Conservation (phyloP, 2,329 filamentous ascomycete genomes). For the Apiospora arundinis region DNA sequence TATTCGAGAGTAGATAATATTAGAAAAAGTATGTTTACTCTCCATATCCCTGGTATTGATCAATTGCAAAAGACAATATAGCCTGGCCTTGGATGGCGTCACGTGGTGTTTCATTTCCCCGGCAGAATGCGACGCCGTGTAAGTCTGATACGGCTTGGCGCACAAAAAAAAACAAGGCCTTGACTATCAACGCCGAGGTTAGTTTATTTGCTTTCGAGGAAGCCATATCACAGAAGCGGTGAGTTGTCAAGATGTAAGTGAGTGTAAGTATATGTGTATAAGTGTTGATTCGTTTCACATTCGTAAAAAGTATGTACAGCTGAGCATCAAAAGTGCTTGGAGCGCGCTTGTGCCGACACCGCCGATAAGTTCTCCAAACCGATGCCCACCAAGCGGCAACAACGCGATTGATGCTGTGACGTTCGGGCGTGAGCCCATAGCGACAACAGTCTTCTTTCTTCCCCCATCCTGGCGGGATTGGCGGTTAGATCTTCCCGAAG, state of each 20-base stretch:
- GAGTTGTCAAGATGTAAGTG: neutral
- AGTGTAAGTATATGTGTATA: too few relatives aligned
- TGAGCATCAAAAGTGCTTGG: constrained; percentile 12
- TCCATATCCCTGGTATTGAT: neutral
- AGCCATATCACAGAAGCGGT: neutral
- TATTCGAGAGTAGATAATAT: neutral
- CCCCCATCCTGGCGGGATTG: neutral
- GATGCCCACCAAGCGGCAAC: constrained; percentile 18
- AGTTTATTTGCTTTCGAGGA: neutral
- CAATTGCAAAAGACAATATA: neutral
- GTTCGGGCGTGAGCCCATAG: constrained; percentile 16
- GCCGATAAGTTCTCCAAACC: constrained; percentile 14
- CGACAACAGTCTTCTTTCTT: neutral
- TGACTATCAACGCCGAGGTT: neutral
- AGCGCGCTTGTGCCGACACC: constrained; percentile 11
- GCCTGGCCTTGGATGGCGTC: neutral
- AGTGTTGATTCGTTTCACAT: constrained; percentile 20
- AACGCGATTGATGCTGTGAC: constrained; percentile 19
- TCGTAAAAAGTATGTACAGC: constrained; percentile 19
- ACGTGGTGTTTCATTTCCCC: neutral
- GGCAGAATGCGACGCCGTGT: constrained; percentile 10
- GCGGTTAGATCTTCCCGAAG: constrained; percentile 15
- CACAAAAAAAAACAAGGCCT: neutral
- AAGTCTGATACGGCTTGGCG: neutral
- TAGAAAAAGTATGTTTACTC: neutral